These are phyloP conservation scores for Trichosporon coremiiforme DNA, from an alignment of 1,284 basidiomycete species.

Conservation along the genomic window DNA sequence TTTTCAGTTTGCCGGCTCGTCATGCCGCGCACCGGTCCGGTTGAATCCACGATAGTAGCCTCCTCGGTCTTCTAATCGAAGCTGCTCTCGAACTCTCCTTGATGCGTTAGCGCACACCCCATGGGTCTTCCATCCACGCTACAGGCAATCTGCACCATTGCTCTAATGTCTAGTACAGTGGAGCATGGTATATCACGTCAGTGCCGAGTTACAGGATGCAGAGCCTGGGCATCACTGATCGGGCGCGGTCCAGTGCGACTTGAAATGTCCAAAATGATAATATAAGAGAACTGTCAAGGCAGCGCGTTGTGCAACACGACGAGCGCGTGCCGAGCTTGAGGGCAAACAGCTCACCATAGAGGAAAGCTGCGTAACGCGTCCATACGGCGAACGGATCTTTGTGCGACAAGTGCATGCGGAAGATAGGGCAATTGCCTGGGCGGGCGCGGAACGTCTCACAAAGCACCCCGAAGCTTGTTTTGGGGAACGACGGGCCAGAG, in stretches of 20 bases:
- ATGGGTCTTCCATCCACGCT: background rate
- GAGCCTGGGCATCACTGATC: too few species aligned
- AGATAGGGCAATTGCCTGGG: background rate
- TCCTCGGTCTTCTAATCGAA: background rate
- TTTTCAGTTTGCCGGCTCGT: background rate
- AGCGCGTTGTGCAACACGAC: too few species aligned
- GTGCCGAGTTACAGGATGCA: too few species aligned
- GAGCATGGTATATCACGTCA: too few species aligned
- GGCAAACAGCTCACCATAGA: background rate
- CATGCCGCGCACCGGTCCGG: background rate
- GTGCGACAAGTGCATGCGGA: slow-evolving; percentile 4
- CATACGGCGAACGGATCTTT: background rate
- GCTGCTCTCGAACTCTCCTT: background rate
- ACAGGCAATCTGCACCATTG: too few species aligned
- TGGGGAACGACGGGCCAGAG: background rate
- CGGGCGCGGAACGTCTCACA: slow-evolving; percentile 5
- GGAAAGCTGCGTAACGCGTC: background rate
- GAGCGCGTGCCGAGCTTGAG: background rate
- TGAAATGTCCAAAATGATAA: too few species aligned
- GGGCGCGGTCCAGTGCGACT: too few species aligned
- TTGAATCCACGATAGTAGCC: background rate
- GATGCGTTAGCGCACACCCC: background rate
- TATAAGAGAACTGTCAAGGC: too few species aligned
- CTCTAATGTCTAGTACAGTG: too few species aligned
- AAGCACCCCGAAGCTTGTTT: slow-evolving; percentile 13